phyloP scores from a whole-genome alignment of 768 basidiomycete genomes.

The Paxillus rubicundulus region DNA sequence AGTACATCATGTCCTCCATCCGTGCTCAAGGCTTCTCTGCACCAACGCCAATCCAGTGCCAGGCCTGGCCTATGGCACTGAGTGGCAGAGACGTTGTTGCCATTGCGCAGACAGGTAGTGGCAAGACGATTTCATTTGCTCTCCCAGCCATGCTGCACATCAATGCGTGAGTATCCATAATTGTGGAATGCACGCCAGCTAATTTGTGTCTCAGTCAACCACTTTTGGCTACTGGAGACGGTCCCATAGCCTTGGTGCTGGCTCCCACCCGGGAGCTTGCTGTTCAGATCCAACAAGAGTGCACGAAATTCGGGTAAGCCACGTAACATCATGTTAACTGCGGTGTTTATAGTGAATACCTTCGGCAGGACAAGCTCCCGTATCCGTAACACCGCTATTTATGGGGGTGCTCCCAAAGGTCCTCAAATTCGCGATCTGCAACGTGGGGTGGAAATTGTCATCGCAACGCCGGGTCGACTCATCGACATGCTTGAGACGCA shows the following conservation, averaged over 20 bases:
- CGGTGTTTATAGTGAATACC: slow-evolving; percentile 4
- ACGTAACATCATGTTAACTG: background rate
- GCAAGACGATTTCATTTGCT: slow-evolving; percentile 98
- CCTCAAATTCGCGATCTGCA: slow-evolving; percentile 97
- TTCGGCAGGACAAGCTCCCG: slow-evolving; percentile 73
- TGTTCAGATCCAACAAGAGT: slow-evolving; percentile 98
- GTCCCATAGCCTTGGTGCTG: slow-evolving; percentile 94
- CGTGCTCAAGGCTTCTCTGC: slow-evolving; percentile 87
- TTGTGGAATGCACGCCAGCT: background rate
- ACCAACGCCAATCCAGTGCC: slow-evolving; percentile 97
- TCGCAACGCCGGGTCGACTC: slow-evolving; percentile 99
- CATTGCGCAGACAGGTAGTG: slow-evolving; percentile 97
- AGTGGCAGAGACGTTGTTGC: slow-evolving; percentile 93
- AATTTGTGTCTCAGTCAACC: slow-evolving; percentile 64
- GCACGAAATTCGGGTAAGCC: slow-evolving; percentile 91
- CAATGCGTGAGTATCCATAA: slow-evolving; percentile 73
- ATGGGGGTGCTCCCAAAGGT: slow-evolving; percentile 98
- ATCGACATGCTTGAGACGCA: slow-evolving; percentile 98
- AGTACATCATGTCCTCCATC: slow-evolving; percentile 93
- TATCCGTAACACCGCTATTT: slow-evolving; percentile 98
- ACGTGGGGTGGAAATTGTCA: slow-evolving; percentile 95
- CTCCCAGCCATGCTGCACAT: slow-evolving; percentile 99
- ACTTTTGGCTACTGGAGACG: slow-evolving; percentile 88
- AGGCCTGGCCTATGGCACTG: slow-evolving; percentile 99
- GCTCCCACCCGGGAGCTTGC: slow-evolving; percentile 98